Evolutionary conservation across 257 asterid genomes (phyloP).

Genomic region (Rubia yunnanensis): DNA sequence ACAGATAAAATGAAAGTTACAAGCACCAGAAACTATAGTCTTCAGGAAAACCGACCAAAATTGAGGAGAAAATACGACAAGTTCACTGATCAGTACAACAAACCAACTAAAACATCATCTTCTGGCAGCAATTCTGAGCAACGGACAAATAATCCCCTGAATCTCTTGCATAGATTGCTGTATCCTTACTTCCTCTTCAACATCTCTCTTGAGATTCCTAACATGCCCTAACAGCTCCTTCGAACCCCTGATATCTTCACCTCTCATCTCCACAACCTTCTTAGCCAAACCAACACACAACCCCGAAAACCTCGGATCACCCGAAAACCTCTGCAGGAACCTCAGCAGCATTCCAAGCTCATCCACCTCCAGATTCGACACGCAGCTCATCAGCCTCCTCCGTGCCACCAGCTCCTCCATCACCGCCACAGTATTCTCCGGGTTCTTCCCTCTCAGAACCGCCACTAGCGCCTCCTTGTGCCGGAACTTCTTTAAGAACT

Average conservation of each 20-base stretch:
- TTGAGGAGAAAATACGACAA: neutral
- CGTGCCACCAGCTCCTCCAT: constrained; percentile 89
- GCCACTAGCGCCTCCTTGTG: constrained; percentile 76
- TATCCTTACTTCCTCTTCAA: constrained; percentile 73
- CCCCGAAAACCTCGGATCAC: constrained; percentile 64
- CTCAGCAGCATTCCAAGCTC: constrained; percentile 61
- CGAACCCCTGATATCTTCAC: constrained; percentile 51
- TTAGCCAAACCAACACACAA: constrained; percentile 42
- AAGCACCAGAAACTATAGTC: neutral
- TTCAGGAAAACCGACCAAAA: neutral
- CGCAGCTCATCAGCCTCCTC: constrained; percentile 59
- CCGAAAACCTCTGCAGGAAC: constrained; percentile 65
- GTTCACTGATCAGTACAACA: neutral
- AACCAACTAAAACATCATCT: constrained; percentile 32
- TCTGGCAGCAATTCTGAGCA: constrained; percentile 70
- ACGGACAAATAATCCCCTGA: constrained; percentile 74
- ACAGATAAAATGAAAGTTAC: neutral
- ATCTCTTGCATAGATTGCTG: constrained; percentile 69
- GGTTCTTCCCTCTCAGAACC: constrained; percentile 49
- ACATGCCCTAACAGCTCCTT: constrained; percentile 37
- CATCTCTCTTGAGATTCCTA: constrained; percentile 73
- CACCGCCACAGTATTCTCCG: constrained; percentile 67
- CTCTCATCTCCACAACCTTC: constrained; percentile 66
- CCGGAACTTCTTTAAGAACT: constrained; percentile 67
- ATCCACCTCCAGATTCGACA: constrained; percentile 50